Conservation (phyloP, 306 rosid species). For the Boehmeria nivea region DNA sequence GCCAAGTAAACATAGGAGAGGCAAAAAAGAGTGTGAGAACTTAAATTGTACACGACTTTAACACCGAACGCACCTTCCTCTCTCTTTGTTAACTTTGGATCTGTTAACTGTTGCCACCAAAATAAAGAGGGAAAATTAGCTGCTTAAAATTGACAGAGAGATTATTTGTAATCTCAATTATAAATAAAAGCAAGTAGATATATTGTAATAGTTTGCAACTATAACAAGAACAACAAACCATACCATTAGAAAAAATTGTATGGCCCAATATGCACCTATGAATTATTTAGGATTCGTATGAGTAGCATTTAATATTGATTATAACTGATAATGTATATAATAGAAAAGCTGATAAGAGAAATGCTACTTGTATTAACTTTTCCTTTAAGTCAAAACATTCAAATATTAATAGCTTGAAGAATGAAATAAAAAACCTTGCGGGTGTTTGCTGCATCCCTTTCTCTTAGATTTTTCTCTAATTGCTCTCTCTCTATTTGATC, state of each 20-base stretch:
- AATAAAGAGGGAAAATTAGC: slow-evolving; percentile 14
- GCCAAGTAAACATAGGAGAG: neutral
- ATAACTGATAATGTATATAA: too few relatives aligned
- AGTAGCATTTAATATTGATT: too few relatives aligned
- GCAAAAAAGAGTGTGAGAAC: neutral
- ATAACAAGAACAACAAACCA: too few relatives aligned
- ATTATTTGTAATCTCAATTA: too few relatives aligned
- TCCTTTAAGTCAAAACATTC: too few relatives aligned
- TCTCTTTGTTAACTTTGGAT: slow-evolving; percentile 51
- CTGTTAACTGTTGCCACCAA: slow-evolving; percentile 55
- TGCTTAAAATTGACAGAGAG: slow-evolving; percentile 5
- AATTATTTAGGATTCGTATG: too few relatives aligned
- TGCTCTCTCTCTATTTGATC: slow-evolving; percentile 93
- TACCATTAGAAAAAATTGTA: too few relatives aligned
- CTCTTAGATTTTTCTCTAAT: slow-evolving; percentile 70
- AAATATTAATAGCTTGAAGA: neutral
- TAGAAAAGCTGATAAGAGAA: too few relatives aligned
- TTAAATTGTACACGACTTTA: neutral
- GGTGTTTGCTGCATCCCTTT: slow-evolving; percentile 70
- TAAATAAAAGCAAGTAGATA: too few relatives aligned
- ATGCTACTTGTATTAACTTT: too few relatives aligned
- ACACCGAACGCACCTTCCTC: slow-evolving; percentile 63
- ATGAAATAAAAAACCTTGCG: slow-evolving; percentile 48
- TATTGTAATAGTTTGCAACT: too few relatives aligned
- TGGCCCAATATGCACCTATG: too few relatives aligned